Conservation (phyloP, 2,329 filamentous ascomycete species). For the Ciborinia camelliae region DNA sequence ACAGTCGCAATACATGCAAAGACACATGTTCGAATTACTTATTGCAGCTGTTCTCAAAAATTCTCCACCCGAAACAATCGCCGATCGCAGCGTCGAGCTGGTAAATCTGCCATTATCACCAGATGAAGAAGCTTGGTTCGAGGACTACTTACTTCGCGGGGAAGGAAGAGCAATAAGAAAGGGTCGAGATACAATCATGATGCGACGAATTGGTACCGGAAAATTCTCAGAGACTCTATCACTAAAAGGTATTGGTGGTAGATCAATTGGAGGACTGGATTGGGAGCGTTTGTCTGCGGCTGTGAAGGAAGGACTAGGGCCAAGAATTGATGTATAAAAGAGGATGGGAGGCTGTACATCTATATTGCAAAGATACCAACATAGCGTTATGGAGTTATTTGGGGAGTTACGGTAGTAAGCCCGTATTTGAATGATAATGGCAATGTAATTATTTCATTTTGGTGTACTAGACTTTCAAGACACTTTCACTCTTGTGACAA, state of each 20-base stretch:
- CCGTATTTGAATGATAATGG: background rate
- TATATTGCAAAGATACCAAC: slow-evolving; percentile 19
- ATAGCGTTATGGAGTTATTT: slow-evolving; percentile 20
- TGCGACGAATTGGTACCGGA: slow-evolving; percentile 68
- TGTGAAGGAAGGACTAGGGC: slow-evolving; percentile 35
- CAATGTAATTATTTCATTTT: background rate
- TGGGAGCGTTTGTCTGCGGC: slow-evolving; percentile 34
- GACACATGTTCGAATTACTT: slow-evolving; percentile 63
- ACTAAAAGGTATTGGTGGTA: slow-evolving; percentile 40
- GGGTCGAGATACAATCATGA: slow-evolving; percentile 70
- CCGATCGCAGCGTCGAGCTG: slow-evolving; percentile 63
- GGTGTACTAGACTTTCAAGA: background rate
- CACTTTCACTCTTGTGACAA: slow-evolving; percentile 3
- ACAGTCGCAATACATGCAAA: slow-evolving; percentile 59
- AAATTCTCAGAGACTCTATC: slow-evolving; percentile 49
- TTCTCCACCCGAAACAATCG: slow-evolving; percentile 41
- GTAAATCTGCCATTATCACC: slow-evolving; percentile 68
- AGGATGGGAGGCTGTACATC: background rate
- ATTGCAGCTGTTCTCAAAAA: slow-evolving; percentile 54
- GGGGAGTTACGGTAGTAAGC: slow-evolving; percentile 9
- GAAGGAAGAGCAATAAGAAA: slow-evolving; percentile 61
- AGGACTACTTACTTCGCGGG: slow-evolving; percentile 62
- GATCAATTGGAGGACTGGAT: slow-evolving; percentile 32
- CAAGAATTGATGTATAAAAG: slow-evolving; percentile 24
- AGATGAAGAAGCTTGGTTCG: slow-evolving; percentile 71